Percentiles rank a stretch among this genome's conserved stretches.
Evolutionary conservation across 345 rosid species (phyloP).

Genomic region (Cochlearia excelsa): DNA sequence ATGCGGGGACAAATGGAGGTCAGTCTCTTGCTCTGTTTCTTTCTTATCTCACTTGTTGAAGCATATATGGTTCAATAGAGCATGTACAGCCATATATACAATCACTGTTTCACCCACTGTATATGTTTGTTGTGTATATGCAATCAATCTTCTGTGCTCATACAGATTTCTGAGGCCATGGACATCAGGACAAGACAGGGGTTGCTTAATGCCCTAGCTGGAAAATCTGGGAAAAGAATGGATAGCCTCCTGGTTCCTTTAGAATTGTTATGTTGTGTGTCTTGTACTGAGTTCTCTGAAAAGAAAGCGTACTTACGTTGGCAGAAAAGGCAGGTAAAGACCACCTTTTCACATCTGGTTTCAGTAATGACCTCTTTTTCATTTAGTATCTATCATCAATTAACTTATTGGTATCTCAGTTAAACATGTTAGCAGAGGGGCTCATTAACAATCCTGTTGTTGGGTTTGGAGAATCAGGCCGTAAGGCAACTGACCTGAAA

Average conservation of each 20-base stretch:
- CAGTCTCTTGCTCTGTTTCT: conserved; percentile 22
- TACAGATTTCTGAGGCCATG: conserved; percentile 91
- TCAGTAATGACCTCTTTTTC: conserved; percentile 15
- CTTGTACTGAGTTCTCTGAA: conserved; percentile 94
- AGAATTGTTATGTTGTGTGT: conserved; percentile 82
- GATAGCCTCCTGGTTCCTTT: conserved; percentile 80
- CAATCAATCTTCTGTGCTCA: conserved; percentile 16
- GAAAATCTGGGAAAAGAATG: conserved; percentile 95
- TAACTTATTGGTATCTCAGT: conserved; percentile 46
- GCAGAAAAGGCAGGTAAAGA: conserved; percentile 98
- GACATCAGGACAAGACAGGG: conserved; percentile 96
- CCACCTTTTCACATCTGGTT: conserved; percentile 23
- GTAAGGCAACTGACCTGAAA: conserved; percentile 73
- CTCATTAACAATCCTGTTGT: conserved; percentile 83
- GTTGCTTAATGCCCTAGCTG: conserved; percentile 76
- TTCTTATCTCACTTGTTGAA: conserved; percentile 8
- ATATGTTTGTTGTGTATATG: conserved; percentile 20
- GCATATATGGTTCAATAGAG: conserved; percentile 13
- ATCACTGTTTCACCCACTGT: background rate
- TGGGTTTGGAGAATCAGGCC: conserved; percentile 92
- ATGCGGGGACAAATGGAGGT: conserved; percentile 99
- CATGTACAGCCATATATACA: conserved; percentile 4
- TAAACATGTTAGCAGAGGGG: conserved; percentile 94
- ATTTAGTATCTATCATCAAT: conserved; percentile 27
- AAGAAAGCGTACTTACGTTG: conserved; percentile 91